A percentile compares a stretch with the other conserved stretches of the same genome.
These are phyloP conservation scores for Cladophialophora immunda DNA, from an alignment of 2,329 filamentous ascomycete species.

Conservation along the genomic window DNA sequence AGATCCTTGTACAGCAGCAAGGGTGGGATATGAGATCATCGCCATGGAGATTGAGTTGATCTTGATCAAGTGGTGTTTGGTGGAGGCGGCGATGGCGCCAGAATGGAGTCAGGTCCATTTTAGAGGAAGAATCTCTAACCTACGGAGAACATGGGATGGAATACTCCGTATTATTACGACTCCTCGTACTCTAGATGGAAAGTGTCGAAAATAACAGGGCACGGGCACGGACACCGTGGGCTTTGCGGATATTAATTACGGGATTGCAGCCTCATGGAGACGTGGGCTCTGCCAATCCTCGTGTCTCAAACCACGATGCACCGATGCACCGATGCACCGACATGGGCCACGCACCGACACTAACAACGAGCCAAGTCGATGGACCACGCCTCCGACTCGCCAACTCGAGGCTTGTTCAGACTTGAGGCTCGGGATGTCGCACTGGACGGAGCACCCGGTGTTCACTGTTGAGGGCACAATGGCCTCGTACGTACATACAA, in stretches of 20 bases:
- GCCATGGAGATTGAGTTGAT: constrained; percentile 26
- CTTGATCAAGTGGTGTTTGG: constrained; percentile 26
- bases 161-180: not conserved
- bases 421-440: not conserved
- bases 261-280: not conserved
- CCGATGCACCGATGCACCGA: not conserved
- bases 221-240: not conserved
- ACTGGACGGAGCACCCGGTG: too few relatives aligned
- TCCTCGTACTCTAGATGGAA: not conserved
- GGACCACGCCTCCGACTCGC: not conserved
- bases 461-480: too few relatives aligned
- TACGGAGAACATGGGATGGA: not conserved
- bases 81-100: constrained; percentile 9
- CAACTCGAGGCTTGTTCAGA: not conserved
- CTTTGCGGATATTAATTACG: constrained; percentile 2
- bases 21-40: constrained; percentile 2
- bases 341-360: not conserved
- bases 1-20: not conserved
- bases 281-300: not conserved
- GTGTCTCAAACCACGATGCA: not conserved
- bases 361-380: not conserved
- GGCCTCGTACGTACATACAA: too few relatives aligned
- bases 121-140: not conserved
- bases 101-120: not conserved
- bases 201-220: not conserved